Evolutionary conservation across 2,329 filamentous ascomycete species (phyloP).

Genomic region (Xylariales sp.): DNA sequence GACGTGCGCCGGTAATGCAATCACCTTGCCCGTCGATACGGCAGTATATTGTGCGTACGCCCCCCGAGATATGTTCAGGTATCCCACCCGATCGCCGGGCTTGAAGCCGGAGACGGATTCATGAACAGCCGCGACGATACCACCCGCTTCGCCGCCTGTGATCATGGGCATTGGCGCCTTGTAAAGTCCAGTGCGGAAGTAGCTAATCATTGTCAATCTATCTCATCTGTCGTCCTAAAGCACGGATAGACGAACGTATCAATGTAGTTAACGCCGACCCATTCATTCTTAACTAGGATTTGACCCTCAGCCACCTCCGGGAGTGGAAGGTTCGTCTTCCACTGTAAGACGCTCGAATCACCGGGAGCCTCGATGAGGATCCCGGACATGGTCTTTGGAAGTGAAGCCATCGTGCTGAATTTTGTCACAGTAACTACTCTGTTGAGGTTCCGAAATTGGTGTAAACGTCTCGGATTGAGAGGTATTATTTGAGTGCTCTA

Average conservation of each 20-base stretch:
- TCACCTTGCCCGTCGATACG: conserved; percentile 47
- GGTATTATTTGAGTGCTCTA: not conserved
- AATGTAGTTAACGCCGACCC: conserved; percentile 81
- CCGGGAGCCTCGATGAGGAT: conserved; percentile 69
- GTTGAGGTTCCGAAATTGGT: too few relatives aligned
- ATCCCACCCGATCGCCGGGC: conserved; percentile 68
- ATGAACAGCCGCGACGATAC: conserved; percentile 59
- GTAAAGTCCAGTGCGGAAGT: conserved; percentile 86
- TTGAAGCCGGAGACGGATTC: conserved; percentile 46
- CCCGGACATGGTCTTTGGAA: conserved; percentile 68
- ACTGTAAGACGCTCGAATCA: conserved; percentile 66
- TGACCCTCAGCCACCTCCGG: conserved; percentile 65
- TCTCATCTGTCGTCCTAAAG: not conserved
- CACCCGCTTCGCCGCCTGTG: conserved; percentile 75
- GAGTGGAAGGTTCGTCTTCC: conserved; percentile 66
- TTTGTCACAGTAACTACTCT: too few relatives aligned
- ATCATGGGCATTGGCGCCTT: conserved; percentile 64
- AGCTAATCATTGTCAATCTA: conserved; percentile 36
- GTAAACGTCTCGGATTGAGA: too few relatives aligned
- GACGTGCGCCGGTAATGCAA: conserved; percentile 61
- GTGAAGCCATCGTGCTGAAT: conserved; percentile 32
- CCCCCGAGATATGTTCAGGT: conserved; percentile 42
- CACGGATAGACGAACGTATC: conserved; percentile 55
- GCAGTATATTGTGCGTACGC: conserved; percentile 55
- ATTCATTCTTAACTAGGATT: conserved; percentile 75